phyloP scores from a whole-genome alignment of 2,329 filamentous ascomycete species.

The Colletotrichum endophyticum region DNA sequence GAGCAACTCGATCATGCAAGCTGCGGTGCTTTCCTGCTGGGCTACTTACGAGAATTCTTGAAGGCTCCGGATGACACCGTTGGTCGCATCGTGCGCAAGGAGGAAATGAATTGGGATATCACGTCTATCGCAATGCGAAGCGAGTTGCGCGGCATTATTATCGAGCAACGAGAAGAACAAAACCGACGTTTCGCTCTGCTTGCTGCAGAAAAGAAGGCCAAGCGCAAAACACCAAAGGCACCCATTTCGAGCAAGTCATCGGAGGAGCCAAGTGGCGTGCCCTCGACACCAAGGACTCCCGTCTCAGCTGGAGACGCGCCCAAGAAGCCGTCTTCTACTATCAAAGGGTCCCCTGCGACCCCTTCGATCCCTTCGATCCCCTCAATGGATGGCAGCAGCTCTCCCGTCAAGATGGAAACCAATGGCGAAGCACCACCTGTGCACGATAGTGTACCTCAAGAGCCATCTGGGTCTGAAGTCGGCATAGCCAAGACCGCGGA shows the following conservation, averaged over 20 bases:
- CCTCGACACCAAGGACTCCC: conserved; percentile 1
- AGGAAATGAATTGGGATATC: conserved; percentile 57
- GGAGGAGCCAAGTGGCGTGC: background rate
- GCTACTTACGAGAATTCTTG: conserved; percentile 84
- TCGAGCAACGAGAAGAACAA: conserved; percentile 66
- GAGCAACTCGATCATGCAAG: conserved; percentile 85
- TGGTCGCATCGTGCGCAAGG: conserved; percentile 66
- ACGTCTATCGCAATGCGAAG: conserved; percentile 64
- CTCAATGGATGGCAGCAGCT: background rate
- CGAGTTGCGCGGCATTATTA: conserved; percentile 69
- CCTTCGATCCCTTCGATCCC: background rate
- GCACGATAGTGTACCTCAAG: background rate
- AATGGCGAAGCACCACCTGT: background rate
- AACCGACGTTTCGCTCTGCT: conserved; percentile 55
- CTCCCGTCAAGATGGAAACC: background rate
- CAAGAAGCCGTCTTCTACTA: conserved; percentile 16
- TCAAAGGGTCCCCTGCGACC: background rate
- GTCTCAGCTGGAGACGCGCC: conserved; percentile 13
- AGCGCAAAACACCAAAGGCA: conserved; percentile 31
- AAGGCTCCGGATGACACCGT: conserved; percentile 75
- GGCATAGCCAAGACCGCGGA: background rate
- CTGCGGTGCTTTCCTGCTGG: conserved; percentile 86
- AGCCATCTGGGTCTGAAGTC: background rate
- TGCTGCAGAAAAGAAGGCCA: conserved; percentile 41
- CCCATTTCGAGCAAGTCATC: conserved; percentile 5